Evolutionary conservation across 2,329 filamentous ascomycete species (phyloP).

Genomic region (Talaromyces pinophilus): DNA sequence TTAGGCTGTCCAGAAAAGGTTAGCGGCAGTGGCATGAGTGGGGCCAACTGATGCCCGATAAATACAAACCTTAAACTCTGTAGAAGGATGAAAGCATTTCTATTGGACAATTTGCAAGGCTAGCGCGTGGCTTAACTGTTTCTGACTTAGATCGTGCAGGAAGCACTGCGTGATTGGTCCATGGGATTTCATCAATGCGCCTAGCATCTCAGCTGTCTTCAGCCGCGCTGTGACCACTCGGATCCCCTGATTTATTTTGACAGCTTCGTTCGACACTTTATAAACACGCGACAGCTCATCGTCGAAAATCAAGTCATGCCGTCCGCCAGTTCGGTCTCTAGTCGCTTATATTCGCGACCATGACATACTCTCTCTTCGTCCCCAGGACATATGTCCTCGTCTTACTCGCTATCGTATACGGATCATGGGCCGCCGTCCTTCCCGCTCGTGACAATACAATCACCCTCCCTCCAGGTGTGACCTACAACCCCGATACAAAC

Average conservation of each 20-base stretch:
- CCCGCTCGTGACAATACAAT: constrained; percentile 1
- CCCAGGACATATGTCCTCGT: not conserved
- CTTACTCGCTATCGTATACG: not conserved
- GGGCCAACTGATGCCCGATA: not conserved
- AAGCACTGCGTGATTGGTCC: not conserved
- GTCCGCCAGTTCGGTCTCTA: not conserved
- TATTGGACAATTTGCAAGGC: not conserved
- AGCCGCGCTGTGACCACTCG: not conserved
- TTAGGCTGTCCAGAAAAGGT: not conserved
- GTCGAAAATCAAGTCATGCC: not conserved
- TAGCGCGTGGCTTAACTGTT: not conserved
- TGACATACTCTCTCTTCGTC: not conserved
- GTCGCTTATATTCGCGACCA: constrained; percentile 28
- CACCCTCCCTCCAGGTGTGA: constrained; percentile 5
- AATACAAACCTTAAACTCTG: not conserved
- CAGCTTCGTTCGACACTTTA: too few relatives aligned
- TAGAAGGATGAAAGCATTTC: too few relatives aligned
- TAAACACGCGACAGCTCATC: not conserved
- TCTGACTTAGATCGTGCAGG: not conserved
- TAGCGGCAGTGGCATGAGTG: not conserved
- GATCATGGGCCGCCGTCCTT: not conserved
- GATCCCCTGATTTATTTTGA: not conserved
- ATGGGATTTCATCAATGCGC: not conserved
- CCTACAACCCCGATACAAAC: constrained; percentile 1
- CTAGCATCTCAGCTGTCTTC: not conserved